Evolutionary conservation across 2,329 filamentous ascomycete species (phyloP), one percentile per base, ranked within the genome.

Genomic region (Parafenestella ontariensis): DNA sequence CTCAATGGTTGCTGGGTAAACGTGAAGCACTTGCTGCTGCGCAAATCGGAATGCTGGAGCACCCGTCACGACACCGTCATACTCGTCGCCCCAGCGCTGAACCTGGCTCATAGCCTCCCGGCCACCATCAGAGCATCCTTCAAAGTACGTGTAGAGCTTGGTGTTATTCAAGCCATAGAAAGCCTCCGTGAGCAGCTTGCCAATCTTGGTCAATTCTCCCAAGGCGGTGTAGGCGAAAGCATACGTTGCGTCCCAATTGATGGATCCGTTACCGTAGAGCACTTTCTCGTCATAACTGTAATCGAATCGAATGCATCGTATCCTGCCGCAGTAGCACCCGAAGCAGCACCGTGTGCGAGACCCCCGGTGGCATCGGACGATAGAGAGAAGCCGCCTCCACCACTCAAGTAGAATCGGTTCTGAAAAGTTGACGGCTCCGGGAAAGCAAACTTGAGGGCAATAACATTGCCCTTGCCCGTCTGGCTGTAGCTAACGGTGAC

Each of bases 111-210:
- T 79, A 13, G 76, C 80, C 59, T 82, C 78, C 5, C 80, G 75
- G 1, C 79, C 83, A 18, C 82, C 82, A 46, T 85, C 82, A 11
- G 81, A 84, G 67, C 83, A 85, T 3, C 81, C 82, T 57, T 83
- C 77, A 59, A 81, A 85, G 70, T 84, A 84, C 2, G 80, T 74
- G 65, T 80, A 82, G 11, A 76, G 20, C 49, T 64, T 67, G 11
- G 55, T 59, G 18, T 49, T 47, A 24, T 60, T 66, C 34, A 54
- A 36, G 24, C 56, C 53, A 53, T 72, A 84, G 47, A 82, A 77
- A 31, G 67, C 70, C 54, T 66, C 65, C 17, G 78, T 75, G 37
- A 83, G 49, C 2, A 71, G 67, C 59, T 83, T 83, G 21, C 79
- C 80, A 10, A 83, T 64, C 20, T 72, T 61, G 9, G 78, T 82